Evolutionary conservation across 73 alveolate genomes (phyloP).

Genomic region (Urostyla sp.): DNA sequence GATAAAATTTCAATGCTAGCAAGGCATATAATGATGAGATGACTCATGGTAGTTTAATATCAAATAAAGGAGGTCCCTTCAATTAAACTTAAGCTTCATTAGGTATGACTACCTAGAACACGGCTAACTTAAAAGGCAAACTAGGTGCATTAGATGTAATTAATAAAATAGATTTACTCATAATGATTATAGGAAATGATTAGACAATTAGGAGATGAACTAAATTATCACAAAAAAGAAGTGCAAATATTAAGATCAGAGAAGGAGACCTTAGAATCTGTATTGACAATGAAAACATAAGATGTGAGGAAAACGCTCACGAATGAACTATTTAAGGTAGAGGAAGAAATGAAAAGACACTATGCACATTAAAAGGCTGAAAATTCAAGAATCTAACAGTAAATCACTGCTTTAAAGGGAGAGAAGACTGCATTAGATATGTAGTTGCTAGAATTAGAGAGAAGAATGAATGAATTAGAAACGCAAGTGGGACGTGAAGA

Average conservation of each 20-base stretch:
- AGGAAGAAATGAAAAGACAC: conserved; percentile 97
- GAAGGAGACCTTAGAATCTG: conserved; percentile 94
- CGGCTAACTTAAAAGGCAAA: conserved; percentile 83
- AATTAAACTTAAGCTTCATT: conserved; percentile 55
- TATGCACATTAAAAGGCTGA: conserved; percentile 91
- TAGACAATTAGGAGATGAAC: conserved; percentile 90
- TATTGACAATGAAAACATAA: conserved; percentile 93
- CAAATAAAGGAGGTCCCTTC: conserved; percentile 46
- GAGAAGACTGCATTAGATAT: conserved; percentile 91
- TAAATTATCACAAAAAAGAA: conserved; percentile 95
- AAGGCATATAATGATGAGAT: conserved; percentile 32
- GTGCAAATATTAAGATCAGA: conserved; percentile 91
- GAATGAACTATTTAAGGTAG: conserved; percentile 94
- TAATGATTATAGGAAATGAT: conserved; percentile 70
- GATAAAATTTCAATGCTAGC: conserved; percentile 20
- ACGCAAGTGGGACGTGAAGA: conserved; percentile 90
- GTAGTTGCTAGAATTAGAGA: conserved; percentile 86
- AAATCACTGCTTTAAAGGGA: conserved; percentile 88
- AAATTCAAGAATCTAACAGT: conserved; percentile 88
- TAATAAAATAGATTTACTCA: background rate
- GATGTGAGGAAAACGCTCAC: conserved; percentile 96
- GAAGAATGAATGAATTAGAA: conserved; percentile 93
- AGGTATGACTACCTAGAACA: conserved; percentile 43
- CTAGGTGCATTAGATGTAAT: conserved; percentile 67
- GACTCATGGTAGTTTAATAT: background rate